Evolutionary conservation across 2,329 filamentous ascomycete genomes (phyloP), one percentile per base, ranked within the genome.

Genomic region (Sordariomycetes sp.): DNA sequence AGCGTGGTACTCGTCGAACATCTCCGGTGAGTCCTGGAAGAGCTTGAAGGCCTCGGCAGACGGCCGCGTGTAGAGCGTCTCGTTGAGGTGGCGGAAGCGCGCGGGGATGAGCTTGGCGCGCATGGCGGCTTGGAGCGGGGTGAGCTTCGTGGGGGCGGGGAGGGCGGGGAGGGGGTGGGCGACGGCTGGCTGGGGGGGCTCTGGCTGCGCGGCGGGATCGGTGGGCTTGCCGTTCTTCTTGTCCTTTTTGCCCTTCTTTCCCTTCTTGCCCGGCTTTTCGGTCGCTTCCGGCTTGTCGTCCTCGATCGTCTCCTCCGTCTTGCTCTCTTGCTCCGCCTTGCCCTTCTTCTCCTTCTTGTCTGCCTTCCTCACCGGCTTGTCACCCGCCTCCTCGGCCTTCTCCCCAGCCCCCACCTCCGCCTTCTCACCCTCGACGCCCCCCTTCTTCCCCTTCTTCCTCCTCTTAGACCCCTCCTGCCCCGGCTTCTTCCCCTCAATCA

Each of bases 1-100:
- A 60, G 90, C 86, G 73, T 99, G 94, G 72, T 99, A 99, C 72
- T 97, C 91, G 63, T 83, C 79, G 73, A 97, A 99, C 79, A 97
- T 91, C 67, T 95, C 89, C 0, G 94, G 94, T 54, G 89, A 89
- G 36, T 87, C 77, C 55, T 82, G 76, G 75, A 99, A 97, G 25
- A 97, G 82, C 55, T 79, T 74, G 63, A 94, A 83, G n/a, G 94
- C 88, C 62, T 94, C 84, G 39, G 77, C 76, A 0, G 94, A 99
- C 1, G 91, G 89, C 8, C 86, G 89, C 4, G 92, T 97, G 74
- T 99, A 99, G 15, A 99, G 84, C 0, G 90, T 92, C 74, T 99
- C 88, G 70, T 99, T 99, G 60, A 99, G 84, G 71, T 97, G 90
- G 62, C 94, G 90, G 80, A 99, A 99, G 59, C 94, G 90, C 1